phyloP scores from a whole-genome alignment of 371 early-diverging fungal genomes.

The Mortierella sp. region DNA sequence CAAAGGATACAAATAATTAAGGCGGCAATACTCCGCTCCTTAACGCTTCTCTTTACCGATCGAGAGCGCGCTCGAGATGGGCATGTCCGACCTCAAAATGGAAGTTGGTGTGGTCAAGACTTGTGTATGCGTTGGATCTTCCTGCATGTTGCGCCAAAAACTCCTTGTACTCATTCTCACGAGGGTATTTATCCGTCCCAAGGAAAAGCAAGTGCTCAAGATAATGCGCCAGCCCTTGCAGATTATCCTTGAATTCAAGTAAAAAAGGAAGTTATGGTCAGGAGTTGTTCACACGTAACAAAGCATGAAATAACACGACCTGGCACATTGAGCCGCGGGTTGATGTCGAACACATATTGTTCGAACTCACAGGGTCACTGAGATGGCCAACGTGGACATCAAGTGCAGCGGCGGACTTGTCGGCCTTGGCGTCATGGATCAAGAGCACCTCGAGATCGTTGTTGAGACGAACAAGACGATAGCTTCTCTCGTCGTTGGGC shows the following conservation, averaged over 20 bases:
- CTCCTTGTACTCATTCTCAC: conserved; percentile 92
- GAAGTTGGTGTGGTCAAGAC: conserved; percentile 88
- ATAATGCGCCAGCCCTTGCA: conserved; percentile 98
- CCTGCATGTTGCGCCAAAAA: conserved; percentile 94
- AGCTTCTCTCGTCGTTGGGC: conserved; percentile 83
- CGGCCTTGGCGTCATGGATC: conserved; percentile 83
- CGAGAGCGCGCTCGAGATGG: conserved; percentile 91
- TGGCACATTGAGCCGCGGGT: not conserved
- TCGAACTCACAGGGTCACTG: conserved; percentile 73
- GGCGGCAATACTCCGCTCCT: not conserved
- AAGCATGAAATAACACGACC: not conserved
- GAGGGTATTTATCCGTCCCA: conserved; percentile 87
- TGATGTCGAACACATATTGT: not conserved
- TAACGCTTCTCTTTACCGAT: conserved; percentile 65
- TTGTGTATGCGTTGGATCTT: conserved; percentile 95
- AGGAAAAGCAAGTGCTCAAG: conserved; percentile 98
- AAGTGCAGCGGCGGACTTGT: conserved; percentile 92
- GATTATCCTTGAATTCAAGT: conserved; percentile 58
- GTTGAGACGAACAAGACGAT: conserved; percentile 79
- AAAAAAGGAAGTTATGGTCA: not conserved
- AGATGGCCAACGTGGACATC: conserved; percentile 95
- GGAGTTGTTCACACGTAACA: not conserved
- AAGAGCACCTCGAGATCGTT: conserved; percentile 87
- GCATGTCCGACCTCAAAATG: conserved; percentile 92
- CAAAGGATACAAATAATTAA: too few species aligned